These are phyloP conservation scores for Saccharomycopsis selenospora DNA, from an alignment of 805 yeast species.

Conservation along the genomic window DNA sequence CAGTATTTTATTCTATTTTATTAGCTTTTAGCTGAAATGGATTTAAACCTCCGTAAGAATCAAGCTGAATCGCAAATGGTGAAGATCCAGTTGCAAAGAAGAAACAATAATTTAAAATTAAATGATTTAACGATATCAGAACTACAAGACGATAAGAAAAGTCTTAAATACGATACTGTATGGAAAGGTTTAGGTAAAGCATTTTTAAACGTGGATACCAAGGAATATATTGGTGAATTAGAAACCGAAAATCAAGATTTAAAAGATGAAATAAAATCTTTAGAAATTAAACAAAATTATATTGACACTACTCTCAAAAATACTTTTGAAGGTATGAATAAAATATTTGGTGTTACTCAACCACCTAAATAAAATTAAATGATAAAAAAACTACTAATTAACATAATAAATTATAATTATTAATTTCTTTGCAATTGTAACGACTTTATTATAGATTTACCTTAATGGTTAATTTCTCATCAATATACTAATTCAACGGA, in stretches of 20 bases:
- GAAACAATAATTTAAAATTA: conserved; percentile 14
- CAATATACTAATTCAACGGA: too few species aligned
- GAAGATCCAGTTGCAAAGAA: conserved; percentile 15
- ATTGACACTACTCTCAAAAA: conserved; percentile 20
- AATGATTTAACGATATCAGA: conserved; percentile 16
- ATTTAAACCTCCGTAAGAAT: conserved; percentile 13
- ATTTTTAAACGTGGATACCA: conserved; percentile 8
- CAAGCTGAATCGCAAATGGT: conserved; percentile 21
- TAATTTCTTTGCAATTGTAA: too few species aligned
- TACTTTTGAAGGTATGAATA: conserved; percentile 19
- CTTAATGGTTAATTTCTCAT: too few species aligned
- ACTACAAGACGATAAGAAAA: neutral
- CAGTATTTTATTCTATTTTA: too few species aligned
- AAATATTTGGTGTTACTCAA: conserved; percentile 13
- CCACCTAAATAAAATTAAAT: too few species aligned
- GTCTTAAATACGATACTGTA: conserved; percentile 4
- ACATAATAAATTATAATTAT: too few species aligned
- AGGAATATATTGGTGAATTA: conserved; percentile 11
- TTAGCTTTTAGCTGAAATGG: conserved; percentile 20
- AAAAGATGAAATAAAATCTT: conserved; percentile 17
- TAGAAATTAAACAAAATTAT: conserved; percentile 20
- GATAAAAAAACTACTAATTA: too few species aligned
- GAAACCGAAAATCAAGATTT: conserved; percentile 10
- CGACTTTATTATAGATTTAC: too few species aligned
- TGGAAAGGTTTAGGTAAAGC: conserved; percentile 22